phyloP scores from a whole-genome alignment of 257 asterid species.

The Pogostemon cablin region DNA sequence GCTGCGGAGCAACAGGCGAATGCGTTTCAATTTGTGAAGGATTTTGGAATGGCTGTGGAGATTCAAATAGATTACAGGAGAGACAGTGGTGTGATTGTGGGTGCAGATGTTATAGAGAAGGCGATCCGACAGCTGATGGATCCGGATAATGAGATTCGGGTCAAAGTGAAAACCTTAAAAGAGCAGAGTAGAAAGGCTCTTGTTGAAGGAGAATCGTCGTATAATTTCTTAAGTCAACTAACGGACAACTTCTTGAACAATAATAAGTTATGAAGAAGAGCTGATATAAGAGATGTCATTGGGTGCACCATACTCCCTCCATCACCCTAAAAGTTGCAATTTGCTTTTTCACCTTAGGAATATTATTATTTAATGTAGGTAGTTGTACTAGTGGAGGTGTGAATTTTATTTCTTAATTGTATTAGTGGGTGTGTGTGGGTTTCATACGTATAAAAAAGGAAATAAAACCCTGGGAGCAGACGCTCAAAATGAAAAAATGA shows the following conservation, averaged over 20 bases:
- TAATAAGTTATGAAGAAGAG: no score
- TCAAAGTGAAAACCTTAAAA: slow-evolving; percentile 28
- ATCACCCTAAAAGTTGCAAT: no score
- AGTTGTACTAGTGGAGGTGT: no score
- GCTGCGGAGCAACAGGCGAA: slow-evolving; percentile 52
- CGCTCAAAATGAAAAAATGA: no score
- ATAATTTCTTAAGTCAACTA: neutral
- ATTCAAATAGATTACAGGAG: slow-evolving; percentile 35
- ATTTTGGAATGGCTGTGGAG: slow-evolving; percentile 39
- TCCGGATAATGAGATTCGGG: slow-evolving; percentile 22
- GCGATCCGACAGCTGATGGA: slow-evolving; percentile 36
- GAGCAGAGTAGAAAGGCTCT: slow-evolving; percentile 30
- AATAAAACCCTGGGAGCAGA: no score
- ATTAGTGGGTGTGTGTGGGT: no score
- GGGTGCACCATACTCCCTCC: no score
- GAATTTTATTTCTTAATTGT: no score
- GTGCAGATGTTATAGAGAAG: slow-evolving; percentile 28
- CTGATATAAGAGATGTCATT: no score
- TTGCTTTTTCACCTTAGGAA: no score
- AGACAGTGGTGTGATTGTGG: neutral
- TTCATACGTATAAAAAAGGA: no score
- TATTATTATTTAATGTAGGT: no score
- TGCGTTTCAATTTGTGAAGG: slow-evolving; percentile 46
- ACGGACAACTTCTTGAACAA: neutral
- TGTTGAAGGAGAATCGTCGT: slow-evolving; percentile 13